A percentile compares a stretch with the other conserved stretches of the same genome.
Conservation (phyloP, 2,329 filamentous ascomycete species). For the Plenodomus biglobosus region DNA sequence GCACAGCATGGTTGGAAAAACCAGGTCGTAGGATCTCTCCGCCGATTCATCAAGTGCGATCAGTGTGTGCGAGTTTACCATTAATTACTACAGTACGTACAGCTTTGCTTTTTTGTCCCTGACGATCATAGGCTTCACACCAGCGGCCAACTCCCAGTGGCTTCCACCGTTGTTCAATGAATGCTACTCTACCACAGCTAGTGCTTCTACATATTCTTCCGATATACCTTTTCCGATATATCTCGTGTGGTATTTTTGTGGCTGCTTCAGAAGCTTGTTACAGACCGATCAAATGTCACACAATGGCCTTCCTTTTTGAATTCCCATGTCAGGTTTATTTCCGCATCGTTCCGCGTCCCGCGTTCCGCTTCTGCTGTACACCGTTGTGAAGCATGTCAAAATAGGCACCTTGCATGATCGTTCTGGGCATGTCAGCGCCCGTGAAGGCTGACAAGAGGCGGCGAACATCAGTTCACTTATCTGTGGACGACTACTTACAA, state of each 20-base stretch:
- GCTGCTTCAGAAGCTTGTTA: conserved; percentile 5
- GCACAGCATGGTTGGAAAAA: conserved; percentile 6
- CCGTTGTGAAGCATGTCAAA: conserved; percentile 10
- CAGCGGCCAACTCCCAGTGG: conserved; percentile 14
- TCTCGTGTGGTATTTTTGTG: conserved; percentile 9
- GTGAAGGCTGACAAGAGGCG: conserved; percentile 6
- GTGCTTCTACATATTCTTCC: conserved; percentile 2
- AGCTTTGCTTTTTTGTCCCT: conserved; percentile 16
- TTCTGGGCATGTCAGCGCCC: conserved; percentile 4
- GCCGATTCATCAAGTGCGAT: conserved; percentile 21
- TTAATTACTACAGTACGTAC: too few relatives aligned
- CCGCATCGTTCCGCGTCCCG: conserved; percentile 17
- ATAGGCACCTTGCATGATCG: conserved; percentile 2
- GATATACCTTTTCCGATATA: conserved; percentile 5
- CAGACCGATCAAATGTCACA: conserved; percentile 21
- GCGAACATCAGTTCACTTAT: conserved; percentile 11
- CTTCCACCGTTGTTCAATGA: too few relatives aligned
- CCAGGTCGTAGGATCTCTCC: conserved; percentile 12
- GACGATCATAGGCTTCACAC: conserved; percentile 17
- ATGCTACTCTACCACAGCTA: conserved; percentile 3
- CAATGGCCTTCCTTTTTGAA: conserved; percentile 15
- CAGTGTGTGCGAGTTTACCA: conserved; percentile 21
- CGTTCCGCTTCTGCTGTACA: conserved; percentile 19
- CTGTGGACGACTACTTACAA: not conserved
- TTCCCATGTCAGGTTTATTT: conserved; percentile 16